Conservation (phyloP, 163 green algal species). For the Smithsoniella earleae region DNA sequence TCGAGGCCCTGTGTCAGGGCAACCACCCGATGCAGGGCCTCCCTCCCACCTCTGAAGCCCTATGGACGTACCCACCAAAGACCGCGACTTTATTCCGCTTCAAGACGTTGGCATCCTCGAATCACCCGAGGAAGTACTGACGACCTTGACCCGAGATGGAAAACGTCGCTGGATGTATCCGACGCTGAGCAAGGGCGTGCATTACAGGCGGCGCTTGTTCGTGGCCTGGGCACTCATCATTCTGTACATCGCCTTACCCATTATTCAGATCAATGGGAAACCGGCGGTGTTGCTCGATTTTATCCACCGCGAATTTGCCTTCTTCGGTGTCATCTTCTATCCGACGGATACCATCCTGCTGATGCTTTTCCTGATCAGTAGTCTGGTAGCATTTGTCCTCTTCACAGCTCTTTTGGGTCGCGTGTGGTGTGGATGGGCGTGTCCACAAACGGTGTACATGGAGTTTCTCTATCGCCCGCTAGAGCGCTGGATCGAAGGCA, state of each 20-base stretch:
- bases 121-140: too few relatives aligned
- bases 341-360: not conserved
- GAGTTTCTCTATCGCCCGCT: constrained; percentile 20
- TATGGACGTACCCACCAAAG: too few relatives aligned
- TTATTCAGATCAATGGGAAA: not conserved
- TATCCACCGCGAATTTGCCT: not conserved
- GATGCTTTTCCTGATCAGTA: constrained; percentile 20
- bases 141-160: too few relatives aligned
- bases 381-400: too few relatives aligned
- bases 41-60: too few relatives aligned
- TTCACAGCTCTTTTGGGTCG: constrained; percentile 5
- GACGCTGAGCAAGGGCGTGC: too few relatives aligned
- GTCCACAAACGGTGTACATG: constrained; percentile 25
- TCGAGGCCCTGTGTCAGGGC: too few relatives aligned
- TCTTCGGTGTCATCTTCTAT: constrained; percentile 4
- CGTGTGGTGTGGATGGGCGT: constrained; percentile 31
- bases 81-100: too few relatives aligned
- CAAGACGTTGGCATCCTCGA: too few relatives aligned
- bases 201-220: not conserved
- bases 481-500: constrained; percentile 5
- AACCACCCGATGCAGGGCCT: too few relatives aligned
- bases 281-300: constrained; percentile 7
- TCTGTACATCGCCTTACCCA: not conserved
- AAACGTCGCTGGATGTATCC: too few relatives aligned
- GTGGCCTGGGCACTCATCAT: not conserved